Evolutionary conservation across 495 filamentous ascomycete genomes (phyloP), one percentile per base, ranked within the genome.

Genomic region (Penicillium cosmopolitanum): DNA sequence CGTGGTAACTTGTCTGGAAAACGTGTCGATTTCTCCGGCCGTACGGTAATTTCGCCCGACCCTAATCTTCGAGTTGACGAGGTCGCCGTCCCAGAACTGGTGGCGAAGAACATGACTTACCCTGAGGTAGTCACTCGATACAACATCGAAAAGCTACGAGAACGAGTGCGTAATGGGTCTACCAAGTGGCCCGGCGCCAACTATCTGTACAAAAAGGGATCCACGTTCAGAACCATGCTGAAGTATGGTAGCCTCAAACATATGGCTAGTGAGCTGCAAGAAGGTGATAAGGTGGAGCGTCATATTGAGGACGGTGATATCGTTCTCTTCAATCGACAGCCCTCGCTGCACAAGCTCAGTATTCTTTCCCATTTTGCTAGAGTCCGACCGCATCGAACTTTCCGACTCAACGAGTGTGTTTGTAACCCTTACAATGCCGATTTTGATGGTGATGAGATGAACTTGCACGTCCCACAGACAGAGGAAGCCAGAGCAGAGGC

Each of bases 371-470:
- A 98, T 76, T 87, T 87, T 66, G 95, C 87, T 58, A 97, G 96
- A 70, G 85, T 98, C 50, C 88, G 96, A 51, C 95, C 94, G 6
- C 94, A 96, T 85, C 87, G 94, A 69, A 98, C 95, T 0, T 98
- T 98, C 74, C 88, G 95, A 47, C 81, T 98, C 52, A 98, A 98
- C 69, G 95, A 98, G 70, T 98, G 95, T 84, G 95, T 96, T 7
- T 98, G 95, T 70, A 94, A 91, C 44, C 95, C 95, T 9, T 98
- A 98, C 82, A 98, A 98, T 74, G 95, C 95, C 46, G 95, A 98
- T 86, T 98, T 98, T 69, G 95, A 98, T 66, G 95, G 95, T 64
- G 95, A 98, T 62, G 95, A 98, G 73, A 98, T 98, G 95, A 98
- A 98, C 66, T 73, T 98, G 60, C 95, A 98, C 74, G 93, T 98